Base-by-base conservation (phyloP, 306 rosid species). In the Nissolia schottii region DNA sequence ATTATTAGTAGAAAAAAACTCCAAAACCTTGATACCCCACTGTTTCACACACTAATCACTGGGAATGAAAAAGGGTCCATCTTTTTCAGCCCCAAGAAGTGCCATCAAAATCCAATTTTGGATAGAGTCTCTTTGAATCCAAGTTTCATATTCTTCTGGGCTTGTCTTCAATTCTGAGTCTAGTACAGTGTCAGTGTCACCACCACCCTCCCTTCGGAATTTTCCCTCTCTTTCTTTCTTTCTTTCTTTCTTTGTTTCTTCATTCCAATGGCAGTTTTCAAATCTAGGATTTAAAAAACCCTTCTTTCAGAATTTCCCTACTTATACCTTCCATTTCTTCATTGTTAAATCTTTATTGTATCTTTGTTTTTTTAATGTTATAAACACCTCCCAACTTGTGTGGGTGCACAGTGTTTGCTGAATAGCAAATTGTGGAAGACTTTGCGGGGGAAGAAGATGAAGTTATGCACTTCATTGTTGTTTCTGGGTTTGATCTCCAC, bases 101-200 rank as follows among this genome's bases (percentile, higher is more conserved):
- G 34, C 46, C 29, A 78, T 82, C 62, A 70, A 78, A 65, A 78
- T 63, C 69, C 78, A 16, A 29, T 19, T 74, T 75, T 79, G 50
- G 73, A 79, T 79, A 85, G 84, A 84, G 87, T 89, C 87, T 81
- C 96, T 89, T 92, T 81, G 86, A 89, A 86, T 87, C 81, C 81
- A 89, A 89, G 97, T 77, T 77, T 85, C 80, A 40, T 70, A 82
- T 56, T 35, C 84, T 76, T 73, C 77, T 73, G 76, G 87, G 73
- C n/a, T 81, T 79, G 67, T 76, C 80, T 73, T 62, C 80, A 72
- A 3, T 56, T 31, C 53, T 43, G 4, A 7, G 53, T 53, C 45
- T 70, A 74, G 72, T 74, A 13, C 35, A 37, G 3, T 79, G 83
- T 79, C 83, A 75, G 34, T 83, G 80, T 84, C 82, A 68, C 11